phyloP scores from a whole-genome alignment of 345 rosid genomes.

The Citrus unshiu region DNA sequence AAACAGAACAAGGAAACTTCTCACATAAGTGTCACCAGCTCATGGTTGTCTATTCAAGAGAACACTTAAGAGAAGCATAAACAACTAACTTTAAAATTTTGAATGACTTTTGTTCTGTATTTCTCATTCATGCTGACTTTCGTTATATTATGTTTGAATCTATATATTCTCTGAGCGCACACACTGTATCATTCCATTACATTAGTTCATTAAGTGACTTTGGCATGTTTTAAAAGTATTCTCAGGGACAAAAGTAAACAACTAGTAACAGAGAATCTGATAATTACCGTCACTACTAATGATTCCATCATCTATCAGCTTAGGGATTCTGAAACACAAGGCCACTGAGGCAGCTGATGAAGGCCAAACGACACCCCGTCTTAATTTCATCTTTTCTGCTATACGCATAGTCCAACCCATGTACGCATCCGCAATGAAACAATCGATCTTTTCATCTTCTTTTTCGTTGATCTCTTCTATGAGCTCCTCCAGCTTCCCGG shows the following conservation, averaged over 20 bases:
- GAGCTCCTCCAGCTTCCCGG: neutral
- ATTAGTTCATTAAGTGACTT: neutral
- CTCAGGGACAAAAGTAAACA: neutral
- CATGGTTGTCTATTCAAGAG: neutral
- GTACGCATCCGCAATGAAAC: conserved; percentile 37
- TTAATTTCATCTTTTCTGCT: conserved; percentile 38
- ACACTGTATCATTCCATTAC: too few relatives aligned
- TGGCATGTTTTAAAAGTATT: neutral
- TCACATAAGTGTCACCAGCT: neutral
- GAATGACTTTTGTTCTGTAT: neutral
- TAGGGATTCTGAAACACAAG: conserved; percentile 19
- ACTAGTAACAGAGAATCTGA: neutral
- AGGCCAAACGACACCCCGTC: conserved; percentile 32
- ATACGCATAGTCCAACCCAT: conserved; percentile 28
- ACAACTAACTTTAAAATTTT: neutral
- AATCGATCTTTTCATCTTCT: conserved; percentile 24
- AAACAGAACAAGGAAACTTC: neutral
- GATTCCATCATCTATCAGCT: conserved; percentile 39
- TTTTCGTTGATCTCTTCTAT: neutral
- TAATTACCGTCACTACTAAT: conserved; percentile 34
- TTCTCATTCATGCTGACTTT: too few relatives aligned
- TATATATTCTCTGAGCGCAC: too few relatives aligned
- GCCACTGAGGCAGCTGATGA: conserved; percentile 30
- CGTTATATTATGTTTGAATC: too few relatives aligned
- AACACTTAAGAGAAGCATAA: neutral